Evolutionary conservation across 73 alveolate genomes (phyloP), one percentile per base, ranked within the genome.

Genomic region (Symbiodinium natans): DNA sequence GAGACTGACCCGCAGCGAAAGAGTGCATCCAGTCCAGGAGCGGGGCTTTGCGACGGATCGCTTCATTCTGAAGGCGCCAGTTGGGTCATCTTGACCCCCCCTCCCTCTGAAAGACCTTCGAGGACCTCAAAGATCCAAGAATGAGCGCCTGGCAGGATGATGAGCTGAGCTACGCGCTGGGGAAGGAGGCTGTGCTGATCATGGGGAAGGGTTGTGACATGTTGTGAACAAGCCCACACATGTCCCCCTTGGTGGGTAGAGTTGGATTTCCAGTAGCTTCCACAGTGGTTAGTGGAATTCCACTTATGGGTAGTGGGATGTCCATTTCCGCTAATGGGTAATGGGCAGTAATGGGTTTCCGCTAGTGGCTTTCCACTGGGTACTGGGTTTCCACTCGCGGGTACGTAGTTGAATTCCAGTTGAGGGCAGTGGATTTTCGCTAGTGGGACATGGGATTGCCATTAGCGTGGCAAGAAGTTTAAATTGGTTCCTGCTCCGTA

Each of bases 111-210:
- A 40, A 29, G n/a, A n/a, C n/a, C 33, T 8, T 63, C 34, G 13
- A 17, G 80, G 80, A n/a, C n/a, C n/a, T n/a, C n/a, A n/a, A n/a
- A n/a, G n/a, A n/a, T n/a, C n/a, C n/a, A n/a, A n/a, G n/a, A n/a
- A n/a, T n/a, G n/a, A n/a, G n/a, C n/a, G 6, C 59, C 13, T 46
- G 59, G 13, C 36, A 74, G 90, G 98, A 92, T n/a, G 98, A 92
- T 31, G 98, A 92, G 92, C 92, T 92, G 46, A 92, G 98, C 87
- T 92, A 92, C 36, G 98, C 98, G 29, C 27, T 92, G 68, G 98
- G 98, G 3, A 92, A 92, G 83, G 98, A 92, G 92, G 96, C 29
- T 15, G 48, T 15, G 39, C 4, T 7, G 41, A 3, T 41, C n/a
- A 41, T 21, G 43, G 88, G 7, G 36, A 13, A 3, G 11, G 33